A percentile compares a stretch with the other conserved stretches of the same genome.
phyloP scores from a whole-genome alignment of 2,329 filamentous ascomycete species.

The Alternaria viburni region DNA sequence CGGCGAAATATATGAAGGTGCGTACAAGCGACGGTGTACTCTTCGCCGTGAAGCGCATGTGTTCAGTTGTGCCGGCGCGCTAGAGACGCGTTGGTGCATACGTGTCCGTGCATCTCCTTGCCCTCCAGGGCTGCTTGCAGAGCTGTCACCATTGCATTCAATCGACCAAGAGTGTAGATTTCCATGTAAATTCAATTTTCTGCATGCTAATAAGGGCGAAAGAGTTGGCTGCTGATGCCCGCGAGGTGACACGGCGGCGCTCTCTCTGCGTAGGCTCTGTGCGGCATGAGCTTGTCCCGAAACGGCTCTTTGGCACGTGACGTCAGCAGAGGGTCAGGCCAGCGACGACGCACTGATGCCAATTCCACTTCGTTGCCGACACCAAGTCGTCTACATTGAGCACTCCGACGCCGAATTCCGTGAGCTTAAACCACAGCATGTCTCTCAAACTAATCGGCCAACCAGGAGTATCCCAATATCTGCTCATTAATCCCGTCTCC shows the following conservation, averaged over 20 bases:
- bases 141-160: neutral
- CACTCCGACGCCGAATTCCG: slow-evolving; percentile 20
- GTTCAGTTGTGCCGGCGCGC: slow-evolving; percentile 2
- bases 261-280: neutral
- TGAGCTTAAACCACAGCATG: slow-evolving; percentile 25
- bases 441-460: slow-evolving; percentile 31
- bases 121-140: neutral
- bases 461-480: slow-evolving; percentile 32
- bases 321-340: slow-evolving; percentile 28
- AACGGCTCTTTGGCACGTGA: neutral
- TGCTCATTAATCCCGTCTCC: slow-evolving; percentile 25
- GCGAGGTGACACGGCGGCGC: neutral
- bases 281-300: neutral
- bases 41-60: slow-evolving; percentile 5
- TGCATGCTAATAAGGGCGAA: neutral
- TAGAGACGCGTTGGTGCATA: slow-evolving; percentile 7
- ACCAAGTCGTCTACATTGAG: slow-evolving; percentile 32
- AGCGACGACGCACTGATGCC: slow-evolving; percentile 26
- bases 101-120: neutral
- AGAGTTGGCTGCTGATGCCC: neutral
- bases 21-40: slow-evolving; percentile 10
- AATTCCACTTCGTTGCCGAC: slow-evolving; percentile 24
- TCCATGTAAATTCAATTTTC: neutral
- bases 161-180: neutral
- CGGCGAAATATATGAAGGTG: slow-evolving; percentile 7